phyloP scores from a whole-genome alignment of 2,329 filamentous ascomycete genomes.

The Pseudogymnoascus pannorum region DNA sequence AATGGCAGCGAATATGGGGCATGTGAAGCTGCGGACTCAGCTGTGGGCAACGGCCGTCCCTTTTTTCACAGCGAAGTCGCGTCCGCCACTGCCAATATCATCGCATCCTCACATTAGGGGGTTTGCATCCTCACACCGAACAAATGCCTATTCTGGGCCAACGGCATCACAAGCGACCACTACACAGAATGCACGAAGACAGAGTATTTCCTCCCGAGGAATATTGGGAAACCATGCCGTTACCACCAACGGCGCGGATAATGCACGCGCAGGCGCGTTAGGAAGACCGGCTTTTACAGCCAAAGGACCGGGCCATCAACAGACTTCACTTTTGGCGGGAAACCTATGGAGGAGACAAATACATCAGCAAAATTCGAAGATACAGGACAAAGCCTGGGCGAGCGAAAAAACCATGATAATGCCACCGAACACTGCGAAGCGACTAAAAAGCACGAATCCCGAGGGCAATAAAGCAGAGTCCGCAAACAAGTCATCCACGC shows the following conservation, averaged over 20 bases:
- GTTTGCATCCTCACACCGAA: constrained; percentile 1
- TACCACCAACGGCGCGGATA: neutral
- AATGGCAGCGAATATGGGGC: constrained; percentile 1
- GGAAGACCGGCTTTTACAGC: neutral
- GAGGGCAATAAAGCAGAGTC: neutral
- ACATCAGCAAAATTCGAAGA: neutral
- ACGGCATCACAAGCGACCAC: neutral
- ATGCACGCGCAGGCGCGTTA: constrained; percentile 2
- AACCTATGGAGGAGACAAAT: neutral
- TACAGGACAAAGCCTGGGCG: neutral
- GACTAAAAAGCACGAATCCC: neutral
- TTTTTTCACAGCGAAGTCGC: neutral
- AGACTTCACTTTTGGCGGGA: neutral
- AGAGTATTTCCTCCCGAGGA: neutral
- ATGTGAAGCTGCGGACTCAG: neutral
- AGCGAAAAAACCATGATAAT: neutral
- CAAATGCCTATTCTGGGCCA: neutral
- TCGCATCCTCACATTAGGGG: neutral
- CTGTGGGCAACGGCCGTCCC: neutral
- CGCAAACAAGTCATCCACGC: neutral
- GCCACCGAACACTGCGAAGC: neutral
- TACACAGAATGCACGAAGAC: neutral
- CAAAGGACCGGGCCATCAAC: neutral
- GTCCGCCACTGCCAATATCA: neutral
- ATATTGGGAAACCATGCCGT: neutral